These are phyloP conservation scores for Wickerhamomyces canadensis DNA, from an alignment of 805 yeast species.

Conservation along the genomic window DNA sequence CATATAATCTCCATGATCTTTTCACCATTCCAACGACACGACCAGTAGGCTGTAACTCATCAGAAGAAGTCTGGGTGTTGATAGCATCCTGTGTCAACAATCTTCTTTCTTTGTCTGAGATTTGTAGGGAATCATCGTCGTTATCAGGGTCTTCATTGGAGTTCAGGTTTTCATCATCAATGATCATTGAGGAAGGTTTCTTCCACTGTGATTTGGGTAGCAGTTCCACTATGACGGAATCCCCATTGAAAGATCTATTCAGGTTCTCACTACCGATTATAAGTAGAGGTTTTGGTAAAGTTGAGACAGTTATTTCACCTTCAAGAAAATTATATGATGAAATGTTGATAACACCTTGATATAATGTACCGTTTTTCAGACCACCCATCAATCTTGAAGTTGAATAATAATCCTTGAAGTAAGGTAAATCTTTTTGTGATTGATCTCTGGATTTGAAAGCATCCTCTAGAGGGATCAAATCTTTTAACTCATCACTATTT, in stretches of 20 bases:
- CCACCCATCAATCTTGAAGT: slow-evolving; percentile 88
- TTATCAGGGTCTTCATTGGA: slow-evolving; percentile 34
- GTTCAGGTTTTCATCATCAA: slow-evolving; percentile 42
- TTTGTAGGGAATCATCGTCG: slow-evolving; percentile 32
- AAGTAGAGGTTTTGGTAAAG: slow-evolving; percentile 76
- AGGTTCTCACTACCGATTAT: slow-evolving; percentile 78
- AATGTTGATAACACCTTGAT: slow-evolving; percentile 77
- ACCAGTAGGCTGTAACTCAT: slow-evolving; percentile 82
- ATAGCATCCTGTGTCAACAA: slow-evolving; percentile 74
- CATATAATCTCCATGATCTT: slow-evolving; percentile 94
- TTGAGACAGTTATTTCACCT: slow-evolving; percentile 69
- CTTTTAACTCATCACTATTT: slow-evolving; percentile 68
- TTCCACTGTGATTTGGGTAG: slow-evolving; percentile 86
- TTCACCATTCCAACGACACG: slow-evolving; percentile 80
- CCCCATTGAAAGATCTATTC: slow-evolving; percentile 91
- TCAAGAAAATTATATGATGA: slow-evolving; percentile 86
- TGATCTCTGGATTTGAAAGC: slow-evolving; percentile 22
- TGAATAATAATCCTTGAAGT: slow-evolving; percentile 74
- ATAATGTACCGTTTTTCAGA: slow-evolving; percentile 75
- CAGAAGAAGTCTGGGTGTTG: slow-evolving; percentile 42
- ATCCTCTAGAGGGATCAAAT: slow-evolving; percentile 61
- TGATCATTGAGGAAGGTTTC: slow-evolving; percentile 69
- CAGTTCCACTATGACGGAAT: slow-evolving; percentile 83
- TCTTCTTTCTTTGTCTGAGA: slow-evolving; percentile 64
- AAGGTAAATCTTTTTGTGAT: slow-evolving; percentile 24